phyloP scores from a whole-genome alignment of 148 eudicot genomes.

The Nyssa sinensis region DNA sequence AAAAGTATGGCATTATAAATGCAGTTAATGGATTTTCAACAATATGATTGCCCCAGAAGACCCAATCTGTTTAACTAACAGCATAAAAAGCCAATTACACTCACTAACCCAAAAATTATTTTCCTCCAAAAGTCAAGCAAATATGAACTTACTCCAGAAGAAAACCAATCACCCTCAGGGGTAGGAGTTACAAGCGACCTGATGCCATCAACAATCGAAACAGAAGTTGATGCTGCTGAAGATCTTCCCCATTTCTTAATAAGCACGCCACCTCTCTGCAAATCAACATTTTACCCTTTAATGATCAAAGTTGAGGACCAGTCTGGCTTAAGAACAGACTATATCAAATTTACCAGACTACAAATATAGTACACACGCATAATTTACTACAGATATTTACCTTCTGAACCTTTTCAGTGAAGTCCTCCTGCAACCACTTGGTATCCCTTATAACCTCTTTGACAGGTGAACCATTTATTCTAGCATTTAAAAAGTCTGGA shows the following conservation, averaged over 20 bases:
- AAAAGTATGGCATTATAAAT: not conserved
- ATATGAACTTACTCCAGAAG: conserved; percentile 76
- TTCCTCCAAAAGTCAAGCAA: not conserved
- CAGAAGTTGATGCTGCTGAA: conserved; percentile 97
- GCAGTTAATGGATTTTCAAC: conserved; percentile 8
- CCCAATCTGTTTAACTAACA: not conserved
- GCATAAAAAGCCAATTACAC: not conserved
- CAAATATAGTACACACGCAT: not conserved
- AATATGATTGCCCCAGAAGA: not conserved
- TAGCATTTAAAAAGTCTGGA: conserved; percentile 90
- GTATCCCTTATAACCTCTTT: conserved; percentile 80
- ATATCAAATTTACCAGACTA: not conserved
- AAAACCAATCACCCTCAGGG: conserved; percentile 98
- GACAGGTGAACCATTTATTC: conserved; percentile 78
- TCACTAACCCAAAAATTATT: not conserved
- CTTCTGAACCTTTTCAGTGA: conserved; percentile 81
- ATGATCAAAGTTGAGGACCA: not conserved
- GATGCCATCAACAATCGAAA: conserved; percentile 88
- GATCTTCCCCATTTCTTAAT: conserved; percentile 99
- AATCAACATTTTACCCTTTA: not conserved
- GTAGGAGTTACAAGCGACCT: conserved; percentile 89
- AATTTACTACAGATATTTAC: conserved; percentile 30
- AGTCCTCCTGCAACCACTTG: conserved; percentile 92
- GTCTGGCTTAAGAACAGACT: not conserved
- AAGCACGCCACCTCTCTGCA: conserved; percentile 91